Base-by-base conservation (phyloP, 208 protist genomes). In the Wallacemonas rigidus region DNA sequence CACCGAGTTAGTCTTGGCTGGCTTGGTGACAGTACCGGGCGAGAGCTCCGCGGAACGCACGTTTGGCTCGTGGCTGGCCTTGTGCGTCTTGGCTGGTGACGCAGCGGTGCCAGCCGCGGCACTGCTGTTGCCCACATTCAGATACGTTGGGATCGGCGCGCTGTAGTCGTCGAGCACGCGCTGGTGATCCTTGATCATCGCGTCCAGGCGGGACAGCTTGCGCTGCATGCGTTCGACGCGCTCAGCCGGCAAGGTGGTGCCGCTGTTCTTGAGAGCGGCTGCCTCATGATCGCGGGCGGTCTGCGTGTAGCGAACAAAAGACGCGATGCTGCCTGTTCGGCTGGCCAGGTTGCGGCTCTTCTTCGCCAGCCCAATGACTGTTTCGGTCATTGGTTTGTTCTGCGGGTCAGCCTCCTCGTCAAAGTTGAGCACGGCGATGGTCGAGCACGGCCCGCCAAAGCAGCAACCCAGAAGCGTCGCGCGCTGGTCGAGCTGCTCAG, bases 371-470 rank as follows among this genome's bases (percentile, higher is more conserved):
- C 67, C 69, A 14, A 75, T 63, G n/a, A 80, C 50, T 11, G 72
- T 76, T 4, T 72, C 36, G 39, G 78, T 63, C 77, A 83, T 87
- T 35, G 4, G 40, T 75, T 76, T 75, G 45, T 41, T 72, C 55
- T 62, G 36, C 53, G 64, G 58, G 36, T 80, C 78, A 4, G 5
- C 57, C 67, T 81, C 82, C 35, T 48, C 50, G 61, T 72, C 40
- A 69, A 77, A 60, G 72, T 82, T 81, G 44, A 84, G 11, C 17
- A 83, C 41, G 14, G 69, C 79, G 35, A 80, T 64, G 8, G 82
- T 87, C 62, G 76, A 74, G 76, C 72, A 77, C 47, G 81, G 81
- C 8, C 81, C 81, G 9, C 76, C 72, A 63, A 80, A 78, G 54
- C 73, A 57, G 56, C 82, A 69, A 45, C 69, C 65, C 15, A 87